Percentiles rank a stretch among this genome's conserved stretches.
These are phyloP conservation scores for Lecanicillium sp. DNA, from an alignment of 2,329 filamentous ascomycete genomes.

Conservation along the genomic window DNA sequence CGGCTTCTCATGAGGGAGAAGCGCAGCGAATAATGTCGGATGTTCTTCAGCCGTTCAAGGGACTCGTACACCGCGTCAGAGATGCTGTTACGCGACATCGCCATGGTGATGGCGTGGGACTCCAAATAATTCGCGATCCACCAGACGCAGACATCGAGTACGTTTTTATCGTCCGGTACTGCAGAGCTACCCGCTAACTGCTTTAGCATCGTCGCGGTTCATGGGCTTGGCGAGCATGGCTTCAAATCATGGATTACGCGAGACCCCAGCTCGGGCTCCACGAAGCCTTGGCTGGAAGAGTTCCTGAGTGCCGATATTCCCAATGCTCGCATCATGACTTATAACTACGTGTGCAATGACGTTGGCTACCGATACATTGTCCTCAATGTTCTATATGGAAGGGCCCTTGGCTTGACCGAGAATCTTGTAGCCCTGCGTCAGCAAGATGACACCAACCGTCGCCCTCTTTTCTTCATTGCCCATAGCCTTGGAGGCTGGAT, in stretches of 20 bases:
- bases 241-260: slow-evolving; percentile 17
- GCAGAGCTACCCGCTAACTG: background rate
- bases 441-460: slow-evolving; percentile 11
- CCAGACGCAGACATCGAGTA: slow-evolving; percentile 17
- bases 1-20: too few relatives aligned
- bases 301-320: slow-evolving; percentile 16
- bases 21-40: slow-evolving; percentile 12
- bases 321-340: slow-evolving; percentile 19
- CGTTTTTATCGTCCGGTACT: background rate
- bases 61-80: slow-evolving; percentile 15
- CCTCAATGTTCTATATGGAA: slow-evolving; percentile 16
- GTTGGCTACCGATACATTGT: slow-evolving; percentile 15
- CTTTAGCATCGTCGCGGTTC: slow-evolving; percentile 18
- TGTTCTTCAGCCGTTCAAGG: slow-evolving; percentile 14
- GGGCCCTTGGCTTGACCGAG: slow-evolving; percentile 16
- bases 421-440: slow-evolving; percentile 13
- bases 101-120: slow-evolving; percentile 11
- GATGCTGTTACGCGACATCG: slow-evolving; percentile 13
- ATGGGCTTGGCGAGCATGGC: slow-evolving; percentile 17
- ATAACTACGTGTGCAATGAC: slow-evolving; percentile 15
- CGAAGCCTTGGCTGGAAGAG: slow-evolving; percentile 17
- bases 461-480: slow-evolving; percentile 19
- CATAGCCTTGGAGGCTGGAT: slow-evolving; percentile 20
- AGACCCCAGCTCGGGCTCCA: slow-evolving; percentile 12
- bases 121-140: slow-evolving; percentile 15